These are phyloP conservation scores for Oryza brachyantha DNA, from an alignment of 176 grass and related monocot species.

Conservation along the genomic window DNA sequence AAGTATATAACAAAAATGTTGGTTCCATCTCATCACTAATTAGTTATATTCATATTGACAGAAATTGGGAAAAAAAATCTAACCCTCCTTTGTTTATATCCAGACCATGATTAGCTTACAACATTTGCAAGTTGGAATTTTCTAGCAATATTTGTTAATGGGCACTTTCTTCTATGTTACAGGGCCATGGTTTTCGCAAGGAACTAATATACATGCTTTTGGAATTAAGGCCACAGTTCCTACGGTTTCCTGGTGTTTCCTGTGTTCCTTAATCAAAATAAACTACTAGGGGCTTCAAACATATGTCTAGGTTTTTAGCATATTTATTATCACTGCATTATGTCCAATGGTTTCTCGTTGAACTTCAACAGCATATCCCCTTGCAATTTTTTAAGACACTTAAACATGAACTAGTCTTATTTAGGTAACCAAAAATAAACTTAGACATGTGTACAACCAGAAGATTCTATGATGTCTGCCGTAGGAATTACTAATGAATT, in stretches of 20 bases:
- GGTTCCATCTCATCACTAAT: neutral
- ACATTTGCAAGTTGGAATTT: neutral
- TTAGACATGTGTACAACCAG: neutral
- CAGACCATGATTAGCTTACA: neutral
- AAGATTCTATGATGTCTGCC: neutral
- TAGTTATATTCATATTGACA: neutral
- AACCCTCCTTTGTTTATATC: neutral
- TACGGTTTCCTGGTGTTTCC: neutral
- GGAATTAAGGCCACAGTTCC: neutral
- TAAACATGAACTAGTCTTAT: neutral
- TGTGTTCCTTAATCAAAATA: neutral
- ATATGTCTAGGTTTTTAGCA: constrained; percentile 1
- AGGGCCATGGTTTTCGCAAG: constrained; percentile 80
- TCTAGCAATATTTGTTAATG: neutral
- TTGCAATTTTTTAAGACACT: neutral
- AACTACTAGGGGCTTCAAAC: neutral
- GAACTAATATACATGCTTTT: constrained; percentile 35
- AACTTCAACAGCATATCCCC: neutral
- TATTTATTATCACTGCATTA: constrained; percentile 5
- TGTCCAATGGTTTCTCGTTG: neutral
- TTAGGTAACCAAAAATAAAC: neutral
- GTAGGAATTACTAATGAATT: constrained; percentile 1
- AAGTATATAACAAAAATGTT: neutral
- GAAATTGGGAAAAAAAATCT: neutral
- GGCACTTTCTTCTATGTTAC: neutral